Base-by-base conservation (phyloP, 2,329 filamentous ascomycete species). In the Ophiostoma australiae region DNA sequence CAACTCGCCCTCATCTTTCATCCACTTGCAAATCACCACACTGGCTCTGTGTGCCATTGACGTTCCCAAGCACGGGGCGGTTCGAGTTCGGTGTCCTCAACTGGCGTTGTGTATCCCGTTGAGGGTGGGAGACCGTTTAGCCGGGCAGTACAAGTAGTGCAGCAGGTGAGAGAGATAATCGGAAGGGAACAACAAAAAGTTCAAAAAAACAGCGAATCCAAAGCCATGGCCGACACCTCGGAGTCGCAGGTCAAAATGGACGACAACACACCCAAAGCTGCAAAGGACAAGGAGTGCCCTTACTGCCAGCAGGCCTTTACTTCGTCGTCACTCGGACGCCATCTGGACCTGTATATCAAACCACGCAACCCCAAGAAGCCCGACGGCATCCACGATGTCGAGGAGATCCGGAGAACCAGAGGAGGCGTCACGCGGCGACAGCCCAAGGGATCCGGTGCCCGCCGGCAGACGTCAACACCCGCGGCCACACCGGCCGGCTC, bases 321-420 rank as follows among this genome's bases (percentile, higher is more conserved):
- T 20, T 97, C 94, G 1, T 97, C 93, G 20, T 97, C 93, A 2
- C 87, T 98, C 70, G 94, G 94, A 68, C 90, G 94, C 66, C 94
- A 98, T 80, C 89, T 97, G 75, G 94, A 98, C 79, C 87, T 97
- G 55, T 97, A 96, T 80, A 94, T 97, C 77, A 94, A 93, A 78
- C 90, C 93, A 72, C 96, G 93, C 82, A 97, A 97, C 79, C 93
- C 94, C 1, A 95, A 94, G 80, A 86, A 90, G 1, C 83, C 91
- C 7, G 94, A 98, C 80, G 94, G 94, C 68, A 82, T 97, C 66
- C 94, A 98, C 80, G 86, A 97, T 81, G 92, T 97, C 72, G 92
- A 94, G 8, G 92, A 92, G 79, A 98, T 98, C 76, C 87, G 87
- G 75, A 92, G 91, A 80, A 83, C 97, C 76, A 88, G 94, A 70